Base-by-base conservation (phyloP, 805 yeast species). In the Huiozyma sinensis region DNA sequence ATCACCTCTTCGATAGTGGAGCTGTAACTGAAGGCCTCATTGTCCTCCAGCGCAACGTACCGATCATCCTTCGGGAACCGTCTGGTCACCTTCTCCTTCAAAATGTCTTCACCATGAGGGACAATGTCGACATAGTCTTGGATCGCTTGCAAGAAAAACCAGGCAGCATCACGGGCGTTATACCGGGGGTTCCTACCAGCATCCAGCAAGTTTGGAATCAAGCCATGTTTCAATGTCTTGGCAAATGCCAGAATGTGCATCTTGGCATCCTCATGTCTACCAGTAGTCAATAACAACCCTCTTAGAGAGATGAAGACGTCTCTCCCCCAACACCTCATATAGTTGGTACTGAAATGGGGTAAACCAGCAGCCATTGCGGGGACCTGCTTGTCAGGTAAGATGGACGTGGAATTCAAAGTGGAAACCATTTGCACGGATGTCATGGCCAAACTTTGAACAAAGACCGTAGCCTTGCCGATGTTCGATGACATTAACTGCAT, bases 311-410 rank as follows among this genome's bases (percentile, higher is more conserved):
- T 82, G 60, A 92, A 92, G 0, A 88, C 95, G 64, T 90, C 98
- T 58, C 98, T 75, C 24, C 98, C 98, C 98, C 98, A 90, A 60
- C 96, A 87, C 62, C 98, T 74, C 95, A 90, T 88, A 63, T 83
- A 89, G 50, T 83, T 87, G 46, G 74, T 75, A 58, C 92, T 81
- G 66, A 90, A 90, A 64, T 88, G 97, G 1, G 98, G 98, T 48
- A 90, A 71, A 1, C 97, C 98, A 1, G 98, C 98, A 11, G 97
- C 95, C 76, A 90, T 70, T 36, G 85, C 76, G 2, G 95, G 83
- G 11, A 79, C 73, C 37, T 70, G 65, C 8, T 70, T 65, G 36
- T 66, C 67, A 1, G 97, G 94, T 28, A 71, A 65, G 43, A 92
- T 69, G 0, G 96, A 84, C 0, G 96, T 85, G 27, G 78, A 76